A percentile compares a stretch with the other conserved stretches of the same genome.
Evolutionary conservation across 768 basidiomycete species (phyloP).

Genomic region (Kwoniella newhampshirensis): DNA sequence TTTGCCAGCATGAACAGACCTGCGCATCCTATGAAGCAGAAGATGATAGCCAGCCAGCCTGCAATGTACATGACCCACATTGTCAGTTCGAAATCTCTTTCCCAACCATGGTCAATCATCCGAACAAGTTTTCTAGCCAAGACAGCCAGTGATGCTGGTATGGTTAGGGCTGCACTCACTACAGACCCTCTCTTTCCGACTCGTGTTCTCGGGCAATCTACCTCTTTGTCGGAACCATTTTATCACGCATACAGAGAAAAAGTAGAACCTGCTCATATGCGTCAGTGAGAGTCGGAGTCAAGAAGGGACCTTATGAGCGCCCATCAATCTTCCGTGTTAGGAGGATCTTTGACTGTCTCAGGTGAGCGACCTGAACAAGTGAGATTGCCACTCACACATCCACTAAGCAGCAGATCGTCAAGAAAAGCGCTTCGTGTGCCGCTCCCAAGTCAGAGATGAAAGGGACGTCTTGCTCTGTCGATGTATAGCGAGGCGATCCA

Average conservation of each 20-base stretch:
- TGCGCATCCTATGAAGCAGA: conserved; percentile 42
- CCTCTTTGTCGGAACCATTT: conserved; percentile 52
- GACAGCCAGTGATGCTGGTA: neutral
- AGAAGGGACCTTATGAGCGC: too few relatives aligned
- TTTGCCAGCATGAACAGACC: conserved; percentile 45
- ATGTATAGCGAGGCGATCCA: conserved; percentile 34
- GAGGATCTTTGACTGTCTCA: too few relatives aligned
- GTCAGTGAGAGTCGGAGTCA: too few relatives aligned
- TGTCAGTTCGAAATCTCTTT: too few relatives aligned
- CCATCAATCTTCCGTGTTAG: too few relatives aligned
- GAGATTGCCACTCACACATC: conserved; percentile 3
- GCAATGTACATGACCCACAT: neutral
- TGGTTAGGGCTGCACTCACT: conserved; percentile 13
- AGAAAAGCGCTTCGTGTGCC: conserved; percentile 24
- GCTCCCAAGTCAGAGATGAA: conserved; percentile 51
- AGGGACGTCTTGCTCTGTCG: conserved; percentile 28
- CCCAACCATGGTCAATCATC: neutral
- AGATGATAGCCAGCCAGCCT: conserved; percentile 48
- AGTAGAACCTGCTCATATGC: conserved; percentile 50
- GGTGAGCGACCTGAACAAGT: too few relatives aligned
- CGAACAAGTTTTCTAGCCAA: neutral
- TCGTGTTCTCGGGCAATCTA: conserved; percentile 44
- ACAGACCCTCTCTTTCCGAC: conserved; percentile 36
- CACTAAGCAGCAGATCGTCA: conserved; percentile 19
- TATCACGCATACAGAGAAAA: conserved; percentile 42